phyloP scores from a whole-genome alignment of 1,139 yeast genomes.

The Zygosaccharomyces sapae region DNA sequence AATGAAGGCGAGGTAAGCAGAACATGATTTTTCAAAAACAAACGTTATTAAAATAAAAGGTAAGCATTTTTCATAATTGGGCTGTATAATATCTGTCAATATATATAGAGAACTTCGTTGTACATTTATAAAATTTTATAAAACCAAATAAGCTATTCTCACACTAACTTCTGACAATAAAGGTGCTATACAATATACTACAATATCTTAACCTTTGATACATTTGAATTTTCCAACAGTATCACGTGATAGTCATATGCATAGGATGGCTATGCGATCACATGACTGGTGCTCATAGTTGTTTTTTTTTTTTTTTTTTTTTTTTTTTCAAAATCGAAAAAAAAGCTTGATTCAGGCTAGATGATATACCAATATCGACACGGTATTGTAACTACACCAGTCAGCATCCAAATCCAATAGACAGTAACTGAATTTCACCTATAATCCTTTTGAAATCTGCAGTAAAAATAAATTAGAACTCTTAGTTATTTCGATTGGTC shows the following conservation, averaged over 20 bases:
- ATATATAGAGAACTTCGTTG: not conserved
- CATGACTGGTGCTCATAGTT: not conserved
- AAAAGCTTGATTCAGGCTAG: constrained; percentile 1
- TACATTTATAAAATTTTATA: not conserved
- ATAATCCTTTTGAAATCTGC: not conserved
- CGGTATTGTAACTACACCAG: not conserved
- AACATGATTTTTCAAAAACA: constrained; percentile 1
- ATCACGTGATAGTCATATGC: not conserved
- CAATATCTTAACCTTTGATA: no score
- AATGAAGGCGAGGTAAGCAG: not conserved
- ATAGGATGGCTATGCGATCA: constrained; percentile 4
- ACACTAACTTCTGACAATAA: no score
- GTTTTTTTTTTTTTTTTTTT: not conserved
- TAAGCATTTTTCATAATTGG: constrained; percentile 5
- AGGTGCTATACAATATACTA: no score
- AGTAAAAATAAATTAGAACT: not conserved
- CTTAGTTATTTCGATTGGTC: not conserved
- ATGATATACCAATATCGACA: not conserved
- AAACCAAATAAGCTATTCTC: not conserved
- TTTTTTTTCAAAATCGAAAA: not conserved
- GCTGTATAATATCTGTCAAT: constrained; percentile 7
- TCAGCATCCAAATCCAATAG: not conserved
- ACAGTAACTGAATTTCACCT: not conserved
- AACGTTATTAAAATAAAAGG: not conserved
- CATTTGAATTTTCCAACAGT: no score